Conservation (phyloP, 805 yeast species). For the Yamadazyma olivae region DNA sequence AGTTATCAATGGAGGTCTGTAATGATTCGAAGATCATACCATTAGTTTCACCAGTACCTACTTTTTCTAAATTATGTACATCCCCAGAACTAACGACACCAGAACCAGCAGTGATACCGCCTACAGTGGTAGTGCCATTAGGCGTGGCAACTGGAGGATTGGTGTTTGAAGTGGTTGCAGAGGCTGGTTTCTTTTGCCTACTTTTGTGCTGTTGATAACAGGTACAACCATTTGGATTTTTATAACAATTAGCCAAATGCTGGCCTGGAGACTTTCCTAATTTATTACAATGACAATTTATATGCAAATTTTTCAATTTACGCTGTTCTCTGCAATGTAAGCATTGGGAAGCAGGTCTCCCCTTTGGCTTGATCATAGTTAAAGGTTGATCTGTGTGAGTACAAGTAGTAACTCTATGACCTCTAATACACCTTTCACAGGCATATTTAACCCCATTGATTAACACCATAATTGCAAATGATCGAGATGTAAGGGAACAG, state of each 20-base stretch:
- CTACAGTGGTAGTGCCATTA: neutral
- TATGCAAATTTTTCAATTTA: slow-evolving; percentile 62
- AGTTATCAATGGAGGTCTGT: slow-evolving; percentile 4
- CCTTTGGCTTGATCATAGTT: slow-evolving; percentile 93
- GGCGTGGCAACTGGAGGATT: neutral
- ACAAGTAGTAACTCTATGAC: slow-evolving; percentile 94
- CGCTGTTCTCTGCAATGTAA: slow-evolving; percentile 78
- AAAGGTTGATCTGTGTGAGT: slow-evolving; percentile 88
- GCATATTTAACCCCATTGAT: slow-evolving; percentile 94
- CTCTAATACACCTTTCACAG: slow-evolving; percentile 93
- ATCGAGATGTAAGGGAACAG: no score
- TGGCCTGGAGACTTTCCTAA: slow-evolving; percentile 39
- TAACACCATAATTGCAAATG: slow-evolving; percentile 90
- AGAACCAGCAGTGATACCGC: no score
- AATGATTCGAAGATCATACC: slow-evolving; percentile 7
- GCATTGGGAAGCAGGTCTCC: slow-evolving; percentile 93
- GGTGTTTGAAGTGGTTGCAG: neutral
- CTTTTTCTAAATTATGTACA: neutral
- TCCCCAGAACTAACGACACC: neutral
- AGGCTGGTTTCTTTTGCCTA: slow-evolving; percentile 5
- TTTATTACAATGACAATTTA: slow-evolving; percentile 67
- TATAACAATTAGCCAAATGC: slow-evolving; percentile 38
- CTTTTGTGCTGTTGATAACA: slow-evolving; percentile 25
- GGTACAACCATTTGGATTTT: slow-evolving; percentile 36
- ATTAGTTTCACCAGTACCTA: slow-evolving; percentile 8